Evolutionary conservation across 371 early-diverging fungal genomes (phyloP), one percentile per base, ranked within the genome.

Genomic region (Dichotomocladium elegans): DNA sequence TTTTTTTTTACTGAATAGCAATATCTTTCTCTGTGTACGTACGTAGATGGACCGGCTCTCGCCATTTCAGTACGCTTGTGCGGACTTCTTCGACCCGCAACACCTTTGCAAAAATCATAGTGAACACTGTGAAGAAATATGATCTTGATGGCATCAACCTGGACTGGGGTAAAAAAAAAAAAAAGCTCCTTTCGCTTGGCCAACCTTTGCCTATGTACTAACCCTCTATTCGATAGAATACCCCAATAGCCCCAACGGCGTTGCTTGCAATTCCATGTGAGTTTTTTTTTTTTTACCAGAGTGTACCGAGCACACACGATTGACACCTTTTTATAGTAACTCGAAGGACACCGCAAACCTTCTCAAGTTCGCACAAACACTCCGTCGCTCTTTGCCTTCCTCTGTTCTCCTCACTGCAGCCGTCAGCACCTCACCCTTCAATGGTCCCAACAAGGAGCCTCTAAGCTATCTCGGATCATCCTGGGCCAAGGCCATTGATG

Each of bases 81-180:
- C 15, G 22, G 1, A 43, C 66, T 8, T 21, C 30, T 1, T 17
- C 28, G 6, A 57, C 55, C 9, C 53, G 65, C 6, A 19, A 57
- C 9, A 58, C 14, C 0, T 63, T 75, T 37, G 66, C 48, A 4
- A 58, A 63, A 4, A 70, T 53, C 25, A 43, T 75, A 17, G 48
- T 63, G 7, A n/a, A 54, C 17, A 24, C 59, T 22, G 72, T 80
- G 14, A 55, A 68, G 4, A 49, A 79, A 12, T 78, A 68, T 40
- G 41, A 68, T n/a, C 61, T 86, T 15, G 82, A 84, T 58, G 87
- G 83, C 10, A 59, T 79, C 29, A 80, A 81, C 48, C 59, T 81
- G 45, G 83, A 82, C 53, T 82, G 79, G 79, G 75, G 73, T 73
- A 73, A 55, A 22, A 11, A n/a, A n/a, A n/a, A n/a, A n/a, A n/a